Base-by-base conservation (phyloP, 2,329 filamentous ascomycete species). In the Alternaria rosae region DNA sequence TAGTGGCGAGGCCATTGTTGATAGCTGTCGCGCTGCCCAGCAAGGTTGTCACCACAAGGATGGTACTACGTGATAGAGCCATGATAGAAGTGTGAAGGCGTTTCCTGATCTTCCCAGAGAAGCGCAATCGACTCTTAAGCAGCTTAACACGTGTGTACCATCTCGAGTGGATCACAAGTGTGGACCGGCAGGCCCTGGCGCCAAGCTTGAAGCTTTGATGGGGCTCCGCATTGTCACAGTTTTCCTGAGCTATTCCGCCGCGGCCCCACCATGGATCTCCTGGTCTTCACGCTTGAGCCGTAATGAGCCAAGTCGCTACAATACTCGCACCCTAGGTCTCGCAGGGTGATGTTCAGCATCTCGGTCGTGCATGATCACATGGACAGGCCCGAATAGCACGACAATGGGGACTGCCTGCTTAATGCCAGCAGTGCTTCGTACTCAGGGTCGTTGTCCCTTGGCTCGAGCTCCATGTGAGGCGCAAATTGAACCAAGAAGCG, bases 401-500 rank as follows among this genome's bases (percentile, higher is more conserved):
- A 72, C 17, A 65, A 53, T 12, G 70, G 70, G 21, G 70, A 72
- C 21, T 72, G 70, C 47, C 67, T 72, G 35, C 68, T 70, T 41
- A 72, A 56, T 21, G 70, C 66, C 21, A 69, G 59, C 15, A 72
- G 52, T 30, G 70, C 70, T 54, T 70, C 68, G 43, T 72, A 72
- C 26, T 72, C 63, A 13, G 70, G 68, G 41, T 72, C 70, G 28
- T 72, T 70, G 35, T 72, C 70, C 44, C 70, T 65, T 55, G 70
- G 70, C 57, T 72, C 70, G 23, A 68, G 67, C 56, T 72, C 70
- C 67, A 72, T 69, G 25, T 72, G 70, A 55, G 70, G 70, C 6
- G 70, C 68, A 53, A 72, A 72, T 23, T 72, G 70, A 12, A 72
- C 68, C 20, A 72, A 59, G 58, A 72, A 72, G 43, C 70, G 68